A percentile compares a stretch with the other conserved stretches of the same genome.
Evolutionary conservation across 2,329 filamentous ascomycete genomes (phyloP).

Genomic region (Sordariomycetes sp.): DNA sequence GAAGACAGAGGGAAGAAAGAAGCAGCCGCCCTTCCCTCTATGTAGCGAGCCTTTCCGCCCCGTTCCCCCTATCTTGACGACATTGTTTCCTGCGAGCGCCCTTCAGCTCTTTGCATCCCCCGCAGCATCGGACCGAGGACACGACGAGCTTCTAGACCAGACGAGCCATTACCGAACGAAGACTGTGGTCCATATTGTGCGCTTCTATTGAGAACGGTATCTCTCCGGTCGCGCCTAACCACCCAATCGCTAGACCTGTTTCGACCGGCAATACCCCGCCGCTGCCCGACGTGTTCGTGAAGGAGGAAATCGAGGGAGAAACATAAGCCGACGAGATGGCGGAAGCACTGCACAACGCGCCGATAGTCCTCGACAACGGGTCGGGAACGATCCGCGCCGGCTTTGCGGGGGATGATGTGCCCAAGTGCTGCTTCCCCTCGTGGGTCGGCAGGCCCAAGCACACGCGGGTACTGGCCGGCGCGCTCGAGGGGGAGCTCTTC

Average conservation of each 20-base stretch:
- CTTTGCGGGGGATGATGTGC: slow-evolving; percentile 89
- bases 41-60: background rate
- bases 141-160: background rate
- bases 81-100: background rate
- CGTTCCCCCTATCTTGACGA: background rate
- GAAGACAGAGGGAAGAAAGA: background rate
- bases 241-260: background rate
- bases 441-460: slow-evolving; percentile 96
- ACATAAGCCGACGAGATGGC: background rate
- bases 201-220: background rate
- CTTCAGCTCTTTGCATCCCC: background rate
- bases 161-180: background rate
- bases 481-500: slow-evolving; percentile 91
- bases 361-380: slow-evolving; percentile 97
- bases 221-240: background rate
- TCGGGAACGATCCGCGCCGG: slow-evolving; percentile 95
- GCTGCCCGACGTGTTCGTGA: background rate
- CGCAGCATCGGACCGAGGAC: background rate
- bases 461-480: slow-evolving; percentile 85
- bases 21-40: background rate
- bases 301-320: slow-evolving; percentile 5
- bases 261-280: background rate
- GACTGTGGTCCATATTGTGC: background rate
- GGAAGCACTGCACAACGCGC: slow-evolving; percentile 69
- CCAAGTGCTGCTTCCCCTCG: slow-evolving; percentile 94